Evolutionary conservation across 352 stramenopile species (phyloP), one percentile per base, ranked within the genome.

Genomic region (Thraustochytrium sp.): DNA sequence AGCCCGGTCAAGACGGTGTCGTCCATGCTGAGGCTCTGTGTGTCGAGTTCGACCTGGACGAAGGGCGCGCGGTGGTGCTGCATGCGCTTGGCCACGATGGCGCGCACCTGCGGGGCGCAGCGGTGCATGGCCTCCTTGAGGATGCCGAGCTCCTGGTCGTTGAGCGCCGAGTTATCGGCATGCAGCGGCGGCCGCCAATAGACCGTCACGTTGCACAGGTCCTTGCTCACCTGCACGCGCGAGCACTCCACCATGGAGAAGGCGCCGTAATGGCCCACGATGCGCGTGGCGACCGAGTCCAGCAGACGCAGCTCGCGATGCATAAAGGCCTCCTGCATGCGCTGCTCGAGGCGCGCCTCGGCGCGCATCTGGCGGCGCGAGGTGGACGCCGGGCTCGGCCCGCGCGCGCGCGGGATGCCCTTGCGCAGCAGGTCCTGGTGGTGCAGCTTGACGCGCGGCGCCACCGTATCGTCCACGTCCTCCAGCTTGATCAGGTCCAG

Each of bases 401-500:
- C 34, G 46, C 51, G 37, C 23, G 68, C 8, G n/a, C 34, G n/a
- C 23, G 68, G 68, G 26, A 80, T 80, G 51, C 68, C 68, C 37
- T 42, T 46, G 13, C 40, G 31, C 34, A 80, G 11, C 1, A 68
- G 31, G 29, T 61, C 48, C 13, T 26, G 34, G 18, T 65, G 42
- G 53, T 80, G 42, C 3, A 53, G 9, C 49, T 49, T 44, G 9
- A 64, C 53, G 68, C 68, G 68, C 18, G 68, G 8, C 23, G 31
- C 26, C 63, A 80, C 44, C 26, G 62, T 36, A 9, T 75, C 62
- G 51, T 80, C 68, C 31, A 34, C n/a, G n/a, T 61, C 68, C 36
- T 64, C 31, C 1, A 80, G 26, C 18, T 77, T 77, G 23, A 77
- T 77, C 36, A 77, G 46, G 37, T 80, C 68, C 4, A 80, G 68